Conservation (phyloP, 768 basidiomycete species). For the Pleurotus pulmonarius region DNA sequence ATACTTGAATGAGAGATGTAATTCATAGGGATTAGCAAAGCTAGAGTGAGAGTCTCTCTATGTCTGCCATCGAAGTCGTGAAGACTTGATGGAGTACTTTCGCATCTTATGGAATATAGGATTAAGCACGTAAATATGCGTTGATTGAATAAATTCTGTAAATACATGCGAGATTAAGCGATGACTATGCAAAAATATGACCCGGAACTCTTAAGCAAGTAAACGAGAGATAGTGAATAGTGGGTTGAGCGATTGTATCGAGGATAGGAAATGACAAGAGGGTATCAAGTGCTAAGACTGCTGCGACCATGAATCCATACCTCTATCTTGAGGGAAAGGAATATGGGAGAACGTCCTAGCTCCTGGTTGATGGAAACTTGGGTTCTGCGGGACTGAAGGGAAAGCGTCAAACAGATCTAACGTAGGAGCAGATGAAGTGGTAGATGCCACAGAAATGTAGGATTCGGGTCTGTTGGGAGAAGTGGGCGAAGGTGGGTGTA, state of each 20-base stretch:
- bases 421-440: constrained; percentile 40
- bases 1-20: no score
- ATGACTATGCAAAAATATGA: neutral
- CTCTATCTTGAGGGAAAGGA: neutral
- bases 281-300: neutral
- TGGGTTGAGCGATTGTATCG: neutral
- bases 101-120: no score
- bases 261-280: neutral
- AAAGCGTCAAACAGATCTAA: constrained; percentile 64
- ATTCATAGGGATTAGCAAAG: no score
- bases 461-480: constrained; percentile 15
- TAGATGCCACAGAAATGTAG: constrained; percentile 8
- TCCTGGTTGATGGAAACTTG: neutral
- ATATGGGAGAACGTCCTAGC: neutral
- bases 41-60: no score
- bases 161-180: constrained; percentile 3
- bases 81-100: no score
- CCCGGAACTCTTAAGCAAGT: neutral
- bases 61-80: no score
- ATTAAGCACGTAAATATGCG: no score
- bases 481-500: constrained; percentile 9
- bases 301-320: neutral
- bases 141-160: neutral
- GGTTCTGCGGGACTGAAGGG: constrained; percentile 59
- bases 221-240: neutral